phyloP scores from a whole-genome alignment of 148 eudicot species.

The Chenopodium berlandieri region DNA sequence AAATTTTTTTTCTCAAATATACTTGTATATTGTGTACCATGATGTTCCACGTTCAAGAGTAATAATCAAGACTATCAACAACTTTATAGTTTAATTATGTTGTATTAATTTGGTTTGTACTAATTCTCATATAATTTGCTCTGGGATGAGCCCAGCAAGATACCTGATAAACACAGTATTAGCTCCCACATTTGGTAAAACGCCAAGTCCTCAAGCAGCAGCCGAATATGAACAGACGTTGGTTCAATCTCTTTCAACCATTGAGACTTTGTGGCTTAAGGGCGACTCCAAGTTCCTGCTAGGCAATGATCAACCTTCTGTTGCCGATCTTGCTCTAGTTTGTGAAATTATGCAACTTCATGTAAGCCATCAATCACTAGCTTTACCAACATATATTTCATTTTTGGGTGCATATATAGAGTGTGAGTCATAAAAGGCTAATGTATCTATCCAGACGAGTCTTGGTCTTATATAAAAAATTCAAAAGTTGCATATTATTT shows the following conservation, averaged over 20 bases:
- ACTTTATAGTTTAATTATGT: too few species aligned
- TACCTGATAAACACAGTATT: constrained; percentile 42
- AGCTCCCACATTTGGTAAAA: constrained; percentile 44
- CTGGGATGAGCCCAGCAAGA: constrained; percentile 35
- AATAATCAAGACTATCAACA: too few species aligned
- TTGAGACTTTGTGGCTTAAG: constrained; percentile 67
- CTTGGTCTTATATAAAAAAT: too few species aligned
- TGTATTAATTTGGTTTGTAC: too few species aligned
- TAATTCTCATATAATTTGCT: not conserved
- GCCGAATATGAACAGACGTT: constrained; percentile 53
- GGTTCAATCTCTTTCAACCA: constrained; percentile 44
- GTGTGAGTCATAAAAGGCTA: too few species aligned
- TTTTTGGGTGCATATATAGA: not conserved
- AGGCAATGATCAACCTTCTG: constrained; percentile 66
- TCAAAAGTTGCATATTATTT: too few species aligned
- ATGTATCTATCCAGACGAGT: too few species aligned
- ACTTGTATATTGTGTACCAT: too few species aligned
- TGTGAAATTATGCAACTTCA: constrained; percentile 85
- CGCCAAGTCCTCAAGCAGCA: constrained; percentile 44
- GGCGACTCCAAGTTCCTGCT: constrained; percentile 57
- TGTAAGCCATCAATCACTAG: constrained; percentile 19
- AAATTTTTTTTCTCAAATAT: too few species aligned
- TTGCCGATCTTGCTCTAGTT: constrained; percentile 75
- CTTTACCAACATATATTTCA: not conserved
- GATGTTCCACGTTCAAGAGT: too few species aligned